phyloP scores from a whole-genome alignment of 768 basidiomycete species.

The Rhodotorula kratochvilovae region DNA sequence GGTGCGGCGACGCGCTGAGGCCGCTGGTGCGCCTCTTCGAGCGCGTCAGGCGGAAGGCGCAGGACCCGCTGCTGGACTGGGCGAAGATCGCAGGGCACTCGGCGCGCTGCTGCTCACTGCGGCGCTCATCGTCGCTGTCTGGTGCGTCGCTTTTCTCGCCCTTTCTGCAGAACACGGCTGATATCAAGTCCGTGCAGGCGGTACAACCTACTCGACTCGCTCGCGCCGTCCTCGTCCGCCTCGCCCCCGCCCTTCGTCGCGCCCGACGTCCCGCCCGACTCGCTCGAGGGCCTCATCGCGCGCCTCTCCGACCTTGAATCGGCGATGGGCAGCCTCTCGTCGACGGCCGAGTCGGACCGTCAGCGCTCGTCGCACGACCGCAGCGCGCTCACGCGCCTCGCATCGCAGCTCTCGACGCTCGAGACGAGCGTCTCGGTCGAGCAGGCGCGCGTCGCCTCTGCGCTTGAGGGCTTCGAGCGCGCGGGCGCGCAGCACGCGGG shows the following conservation, averaged over 20 bases:
- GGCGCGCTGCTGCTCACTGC: neutral
- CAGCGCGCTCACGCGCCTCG: neutral
- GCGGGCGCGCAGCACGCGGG: neutral
- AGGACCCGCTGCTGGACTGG: conserved; percentile 35
- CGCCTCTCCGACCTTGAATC: conserved; percentile 30
- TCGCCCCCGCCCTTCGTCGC: neutral
- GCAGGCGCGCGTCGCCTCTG: neutral
- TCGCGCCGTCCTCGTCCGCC: neutral
- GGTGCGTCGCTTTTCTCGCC: neutral
- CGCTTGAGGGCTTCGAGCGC: neutral
- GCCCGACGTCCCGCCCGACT: conserved; percentile 21
- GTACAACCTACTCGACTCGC: neutral
- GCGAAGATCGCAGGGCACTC: conserved; percentile 16
- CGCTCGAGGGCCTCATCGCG: conserved; percentile 24
- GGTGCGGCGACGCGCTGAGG: conserved; percentile 11
- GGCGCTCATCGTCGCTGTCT: conserved; percentile 15
- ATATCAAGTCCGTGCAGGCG: neutral
- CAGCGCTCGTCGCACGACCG: conserved; percentile 10
- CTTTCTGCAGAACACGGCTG: neutral
- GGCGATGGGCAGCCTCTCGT: conserved; percentile 20
- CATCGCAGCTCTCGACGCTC: conserved; percentile 1
- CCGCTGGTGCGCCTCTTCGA: neutral
- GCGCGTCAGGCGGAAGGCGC: neutral
- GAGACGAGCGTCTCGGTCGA: neutral
- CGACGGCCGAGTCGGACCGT: conserved; percentile 18